phyloP scores from a whole-genome alignment of 164 flowering plant species.

The Chloranthus sessilifolius region DNA sequence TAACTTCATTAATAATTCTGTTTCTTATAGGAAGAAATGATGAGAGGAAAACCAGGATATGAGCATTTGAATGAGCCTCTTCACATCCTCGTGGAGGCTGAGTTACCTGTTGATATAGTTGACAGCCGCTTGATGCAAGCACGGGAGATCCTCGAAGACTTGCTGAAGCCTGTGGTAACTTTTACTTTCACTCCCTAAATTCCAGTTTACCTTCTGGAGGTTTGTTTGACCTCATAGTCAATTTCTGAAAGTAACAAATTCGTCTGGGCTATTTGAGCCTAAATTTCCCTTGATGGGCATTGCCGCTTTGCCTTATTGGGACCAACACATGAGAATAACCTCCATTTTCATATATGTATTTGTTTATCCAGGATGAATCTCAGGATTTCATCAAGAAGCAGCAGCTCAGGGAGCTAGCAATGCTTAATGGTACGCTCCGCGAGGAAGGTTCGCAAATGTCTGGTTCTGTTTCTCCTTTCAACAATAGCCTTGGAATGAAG shows the following conservation, averaged over 20 bases:
- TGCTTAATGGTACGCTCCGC: constrained; percentile 84
- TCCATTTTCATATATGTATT: too few relatives aligned
- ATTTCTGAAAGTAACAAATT: too few relatives aligned
- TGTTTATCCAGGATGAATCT: constrained; percentile 78
- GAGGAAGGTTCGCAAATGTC: constrained; percentile 84
- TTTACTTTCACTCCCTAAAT: too few relatives aligned
- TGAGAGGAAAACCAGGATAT: constrained; percentile 89
- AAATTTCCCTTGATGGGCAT: too few relatives aligned
- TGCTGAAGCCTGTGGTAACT: constrained; percentile 71
- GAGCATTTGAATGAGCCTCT: constrained; percentile 91
- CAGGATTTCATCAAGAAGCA: constrained; percentile 81
- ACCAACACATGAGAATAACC: too few relatives aligned
- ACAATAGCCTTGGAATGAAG: constrained; percentile 93
- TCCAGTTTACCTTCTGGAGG: too few relatives aligned
- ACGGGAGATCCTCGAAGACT: constrained; percentile 72
- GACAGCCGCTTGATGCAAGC: constrained; percentile 88
- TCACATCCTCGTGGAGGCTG: constrained; percentile 80
- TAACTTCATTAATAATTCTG: too few relatives aligned
- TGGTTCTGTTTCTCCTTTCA: constrained; percentile 86
- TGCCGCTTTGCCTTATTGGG: too few relatives aligned
- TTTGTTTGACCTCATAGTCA: too few relatives aligned
- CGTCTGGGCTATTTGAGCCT: too few relatives aligned
- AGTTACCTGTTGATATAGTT: constrained; percentile 70
- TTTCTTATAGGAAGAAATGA: constrained; percentile 68
- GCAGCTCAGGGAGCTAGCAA: constrained; percentile 87